These are phyloP conservation scores for Colletotrichum orbiculare DNA, from an alignment of 2,329 filamentous ascomycete genomes.

Conservation along the genomic window DNA sequence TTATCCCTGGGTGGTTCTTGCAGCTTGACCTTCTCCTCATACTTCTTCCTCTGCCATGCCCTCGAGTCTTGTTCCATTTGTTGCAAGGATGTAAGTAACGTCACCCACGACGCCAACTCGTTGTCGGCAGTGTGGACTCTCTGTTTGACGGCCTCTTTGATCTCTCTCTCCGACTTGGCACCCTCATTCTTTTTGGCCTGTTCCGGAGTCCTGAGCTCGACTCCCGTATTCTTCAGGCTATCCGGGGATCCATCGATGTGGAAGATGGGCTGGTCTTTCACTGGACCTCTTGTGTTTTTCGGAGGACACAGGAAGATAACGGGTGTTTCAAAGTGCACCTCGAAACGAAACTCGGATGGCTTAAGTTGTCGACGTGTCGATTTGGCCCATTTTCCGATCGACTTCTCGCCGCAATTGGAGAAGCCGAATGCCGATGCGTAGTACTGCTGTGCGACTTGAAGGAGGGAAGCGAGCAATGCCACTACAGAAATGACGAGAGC, in stretches of 20 bases:
- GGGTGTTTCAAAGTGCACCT: constrained; percentile 60
- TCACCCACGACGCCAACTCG: constrained; percentile 66
- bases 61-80: constrained; percentile 60
- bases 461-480: constrained; percentile 55
- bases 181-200: not conserved
- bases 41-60: constrained; percentile 56
- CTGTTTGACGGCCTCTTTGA: constrained; percentile 33
- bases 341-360: constrained; percentile 58
- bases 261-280: constrained; percentile 43
- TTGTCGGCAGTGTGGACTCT: constrained; percentile 65
- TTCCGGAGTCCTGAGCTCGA: constrained; percentile 37
- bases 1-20: constrained; percentile 16
- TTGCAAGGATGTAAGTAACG: constrained; percentile 61
- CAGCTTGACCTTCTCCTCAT: constrained; percentile 26
- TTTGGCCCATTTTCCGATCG: constrained; percentile 59
- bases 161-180: constrained; percentile 40
- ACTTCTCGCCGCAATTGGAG: constrained; percentile 57
- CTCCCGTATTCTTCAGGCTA: constrained; percentile 50
- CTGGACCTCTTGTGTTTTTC: constrained; percentile 51
- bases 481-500: constrained; percentile 60
- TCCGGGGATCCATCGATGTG: constrained; percentile 52
- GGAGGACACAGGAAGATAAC: constrained; percentile 62
- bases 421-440: constrained; percentile 62
- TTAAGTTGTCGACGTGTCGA: constrained; percentile 54
- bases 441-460: constrained; percentile 64